These are phyloP conservation scores for Arxiozyma telluris DNA, from an alignment of 1,139 yeast species.

Conservation along the genomic window DNA sequence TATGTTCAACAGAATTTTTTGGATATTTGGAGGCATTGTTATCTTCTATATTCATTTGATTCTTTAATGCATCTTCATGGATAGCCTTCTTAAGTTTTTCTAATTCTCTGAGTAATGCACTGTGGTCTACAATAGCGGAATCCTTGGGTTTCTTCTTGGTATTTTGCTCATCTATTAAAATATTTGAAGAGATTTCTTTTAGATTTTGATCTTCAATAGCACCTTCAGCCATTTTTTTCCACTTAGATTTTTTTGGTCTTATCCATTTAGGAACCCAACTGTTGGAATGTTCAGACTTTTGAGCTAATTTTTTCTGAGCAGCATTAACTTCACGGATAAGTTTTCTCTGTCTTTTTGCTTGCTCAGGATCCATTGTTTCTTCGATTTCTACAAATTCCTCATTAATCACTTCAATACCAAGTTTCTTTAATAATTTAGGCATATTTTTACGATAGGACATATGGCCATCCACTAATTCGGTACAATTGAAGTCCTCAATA, in stretches of 20 bases:
- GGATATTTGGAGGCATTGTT: not conserved
- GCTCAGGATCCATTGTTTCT: slow-evolving; percentile 82
- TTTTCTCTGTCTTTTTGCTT: slow-evolving; percentile 69
- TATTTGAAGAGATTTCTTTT: slow-evolving; percentile 6
- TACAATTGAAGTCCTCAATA: slow-evolving; percentile 78
- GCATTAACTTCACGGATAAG: slow-evolving; percentile 77
- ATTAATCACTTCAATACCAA: slow-evolving; percentile 75
- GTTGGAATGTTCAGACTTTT: slow-evolving; percentile 33
- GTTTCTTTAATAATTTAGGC: slow-evolving; percentile 60
- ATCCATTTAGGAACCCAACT: slow-evolving; percentile 57
- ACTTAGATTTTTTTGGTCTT: slow-evolving; percentile 48
- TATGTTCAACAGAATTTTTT: not conserved
- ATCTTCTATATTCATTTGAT: slow-evolving; percentile 1
- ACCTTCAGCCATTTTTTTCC: slow-evolving; percentile 80
- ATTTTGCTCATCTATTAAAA: slow-evolving; percentile 9
- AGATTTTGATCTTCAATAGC: slow-evolving; percentile 21
- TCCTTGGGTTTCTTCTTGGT: slow-evolving; percentile 15
- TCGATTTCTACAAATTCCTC: slow-evolving; percentile 95
- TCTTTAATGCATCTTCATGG: slow-evolving; percentile 13
- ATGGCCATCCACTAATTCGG: slow-evolving; percentile 85
- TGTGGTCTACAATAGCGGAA: slow-evolving; percentile 24
- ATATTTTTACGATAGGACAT: slow-evolving; percentile 93
- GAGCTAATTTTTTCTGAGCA: slow-evolving; percentile 55
- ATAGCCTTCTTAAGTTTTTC: slow-evolving; percentile 22
- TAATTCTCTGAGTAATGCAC: slow-evolving; percentile 24